Conservation (phyloP, 169 alveolate genomes). For the Cryptosporidium meleagridis region DNA sequence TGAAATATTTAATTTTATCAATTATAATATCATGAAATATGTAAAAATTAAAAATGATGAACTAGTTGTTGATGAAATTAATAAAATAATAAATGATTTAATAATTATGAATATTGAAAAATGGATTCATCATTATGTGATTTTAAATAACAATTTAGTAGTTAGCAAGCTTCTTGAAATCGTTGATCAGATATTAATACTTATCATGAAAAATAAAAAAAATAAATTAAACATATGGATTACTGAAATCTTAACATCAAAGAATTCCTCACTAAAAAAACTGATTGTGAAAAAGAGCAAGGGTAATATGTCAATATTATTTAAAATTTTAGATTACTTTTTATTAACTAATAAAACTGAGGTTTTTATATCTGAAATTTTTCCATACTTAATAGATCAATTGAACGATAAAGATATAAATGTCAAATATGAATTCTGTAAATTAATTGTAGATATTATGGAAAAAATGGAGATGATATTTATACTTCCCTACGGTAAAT, state of each 20-base stretch:
- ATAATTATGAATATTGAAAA: conserved; percentile 21
- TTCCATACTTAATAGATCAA: conserved; percentile 45
- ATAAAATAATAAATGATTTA: conserved; percentile 13
- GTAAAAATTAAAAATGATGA: neutral
- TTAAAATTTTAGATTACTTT: neutral
- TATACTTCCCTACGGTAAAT: conserved; percentile 58
- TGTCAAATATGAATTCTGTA: conserved; percentile 29
- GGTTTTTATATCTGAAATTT: conserved; percentile 33
- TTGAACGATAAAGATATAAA: conserved; percentile 3
- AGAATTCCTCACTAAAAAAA: conserved; percentile 2
- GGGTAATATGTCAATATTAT: neutral
- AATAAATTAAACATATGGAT: conserved; percentile 33
- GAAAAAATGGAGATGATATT: neutral
- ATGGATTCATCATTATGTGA: conserved; percentile 10
- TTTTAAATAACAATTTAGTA: neutral
- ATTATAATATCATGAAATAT: conserved; percentile 3
- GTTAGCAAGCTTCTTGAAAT: conserved; percentile 1
- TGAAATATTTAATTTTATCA: conserved; percentile 51
- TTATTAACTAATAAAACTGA: neutral
- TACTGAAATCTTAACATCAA: conserved; percentile 28
- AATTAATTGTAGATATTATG: neutral
- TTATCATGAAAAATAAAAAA: neutral
- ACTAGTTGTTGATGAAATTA: neutral
- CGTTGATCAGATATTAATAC: neutral
- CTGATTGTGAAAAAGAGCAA: neutral